phyloP scores from a whole-genome alignment of 345 rosid species.

The Camelina sativa region DNA sequence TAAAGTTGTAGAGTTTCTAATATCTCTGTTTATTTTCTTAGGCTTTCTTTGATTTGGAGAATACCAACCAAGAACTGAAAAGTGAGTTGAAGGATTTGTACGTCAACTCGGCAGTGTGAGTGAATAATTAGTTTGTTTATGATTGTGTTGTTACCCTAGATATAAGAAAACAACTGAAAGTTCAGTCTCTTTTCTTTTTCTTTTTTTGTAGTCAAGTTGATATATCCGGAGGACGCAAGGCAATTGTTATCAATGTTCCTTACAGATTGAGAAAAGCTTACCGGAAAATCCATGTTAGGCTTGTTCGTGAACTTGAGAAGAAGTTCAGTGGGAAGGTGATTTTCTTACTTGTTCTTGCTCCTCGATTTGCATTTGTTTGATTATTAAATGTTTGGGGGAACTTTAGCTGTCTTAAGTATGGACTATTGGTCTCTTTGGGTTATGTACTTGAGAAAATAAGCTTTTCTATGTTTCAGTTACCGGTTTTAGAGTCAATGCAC shows the following conservation, averaged over 20 bases:
- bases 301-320: constrained; percentile 90
- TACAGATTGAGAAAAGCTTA: constrained; percentile 82
- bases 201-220: constrained; percentile 66
- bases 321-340: constrained; percentile 86
- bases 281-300: constrained; percentile 77
- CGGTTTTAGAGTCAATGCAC: neutral
- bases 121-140: neutral
- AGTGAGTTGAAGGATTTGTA: constrained; percentile 87
- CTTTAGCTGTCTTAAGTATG: neutral
- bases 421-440: neutral
- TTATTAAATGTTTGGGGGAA: neutral
- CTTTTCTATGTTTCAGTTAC: neutral
- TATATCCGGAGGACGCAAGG: constrained; percentile 76
- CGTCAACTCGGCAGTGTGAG: constrained; percentile 77
- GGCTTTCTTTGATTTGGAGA: constrained; percentile 90
- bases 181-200: neutral
- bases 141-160: neutral
- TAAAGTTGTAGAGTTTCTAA: neutral
- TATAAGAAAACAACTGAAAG: neutral
- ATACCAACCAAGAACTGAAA: constrained; percentile 73
- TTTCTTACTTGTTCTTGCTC: neutral
- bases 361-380: neutral
- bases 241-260: constrained; percentile 77
- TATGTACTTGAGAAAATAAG: neutral
- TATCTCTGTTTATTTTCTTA: constrained; percentile 29